Evolutionary conservation across 306 rosid species (phyloP), one percentile per base, ranked within the genome.

Genomic region (Quercus ilex): DNA sequence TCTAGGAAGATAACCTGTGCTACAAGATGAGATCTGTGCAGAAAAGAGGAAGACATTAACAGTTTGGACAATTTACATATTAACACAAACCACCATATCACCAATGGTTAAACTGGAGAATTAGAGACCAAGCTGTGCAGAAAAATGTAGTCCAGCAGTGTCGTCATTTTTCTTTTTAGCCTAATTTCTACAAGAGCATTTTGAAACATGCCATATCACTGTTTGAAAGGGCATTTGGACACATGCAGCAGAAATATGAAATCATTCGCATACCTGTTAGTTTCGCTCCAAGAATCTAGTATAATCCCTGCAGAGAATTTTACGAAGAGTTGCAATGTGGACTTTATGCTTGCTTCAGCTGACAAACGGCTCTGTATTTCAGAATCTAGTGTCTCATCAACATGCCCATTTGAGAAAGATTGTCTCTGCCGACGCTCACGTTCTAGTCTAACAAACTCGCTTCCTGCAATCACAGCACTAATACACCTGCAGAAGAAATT

Each of bases 1-100:
- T 95, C 99, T 18, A 95, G 91, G 89, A 92, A 95, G 80, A 95
- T 92, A 74, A 95, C 89, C 73, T 95, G 98, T 28, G 94, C 91
- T 62, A 95, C 93, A 52, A 91, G 98, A 86, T 92, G 91, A 79
- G 99, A 90, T 83, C 99, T 95, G 97, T 69, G 67, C 60, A 88
- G 41, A 79, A 55, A 57, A 63, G 68, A 68, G 58, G 28, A 72
- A 78, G 57, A 74, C 11, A 52, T 82, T 62, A 81, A 18, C 30
- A 49, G 58, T 77, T 64, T 69, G 84, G 20, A 79, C 33, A 20
- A 18, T 33, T 8, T 67, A 33, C 51, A 33, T 30, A 31, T 67
- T 33, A 67, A 67, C 23, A 67, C 19, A 20, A 18, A 67, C 49
- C 19, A 35, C 21, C 7, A 17, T 5, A 30, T 31, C 20, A 4